phyloP scores from a whole-genome alignment of 176 grass and related monocot species.

The Lolium rigidum region DNA sequence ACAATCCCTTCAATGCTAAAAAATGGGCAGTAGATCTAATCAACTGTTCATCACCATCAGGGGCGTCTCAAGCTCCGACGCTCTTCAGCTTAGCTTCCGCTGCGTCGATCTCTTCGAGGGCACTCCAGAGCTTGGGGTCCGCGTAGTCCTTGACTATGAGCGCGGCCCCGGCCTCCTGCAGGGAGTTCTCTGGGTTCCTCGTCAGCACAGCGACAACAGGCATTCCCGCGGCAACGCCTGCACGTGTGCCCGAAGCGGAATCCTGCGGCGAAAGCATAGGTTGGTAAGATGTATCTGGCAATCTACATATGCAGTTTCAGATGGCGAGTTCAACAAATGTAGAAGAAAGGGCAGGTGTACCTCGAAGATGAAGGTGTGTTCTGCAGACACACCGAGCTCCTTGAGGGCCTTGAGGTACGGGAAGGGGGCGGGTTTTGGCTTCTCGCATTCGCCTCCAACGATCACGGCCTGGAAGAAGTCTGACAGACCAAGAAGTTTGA shows the following conservation, averaged over 20 bases:
- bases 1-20: conserved; percentile 7
- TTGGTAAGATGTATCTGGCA: not conserved
- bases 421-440: conserved; percentile 81
- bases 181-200: conserved; percentile 83
- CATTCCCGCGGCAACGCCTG: conserved; percentile 81
- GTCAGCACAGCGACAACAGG: conserved; percentile 65
- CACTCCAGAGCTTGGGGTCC: conserved; percentile 79
- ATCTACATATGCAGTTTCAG: not conserved
- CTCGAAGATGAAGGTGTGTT: conserved; percentile 85
- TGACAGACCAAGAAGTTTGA: conserved; percentile 76
- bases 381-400: conserved; percentile 63
- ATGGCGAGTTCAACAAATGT: not conserved
- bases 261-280: conserved; percentile 43
- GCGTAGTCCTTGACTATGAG: conserved; percentile 84
- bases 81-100: conserved; percentile 62
- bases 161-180: conserved; percentile 70
- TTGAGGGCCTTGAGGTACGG: conserved; percentile 83
- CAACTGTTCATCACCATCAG: not conserved
- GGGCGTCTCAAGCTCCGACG: conserved; percentile 3
- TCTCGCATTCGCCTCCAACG: conserved; percentile 79
- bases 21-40: no score
- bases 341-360: conserved; percentile 20
- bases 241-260: conserved; percentile 76
- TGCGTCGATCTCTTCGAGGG: conserved; percentile 62
- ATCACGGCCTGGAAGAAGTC: conserved; percentile 86